Evolutionary conservation across 2,329 filamentous ascomycete species (phyloP).

Genomic region (Xylariaceae sp.): DNA sequence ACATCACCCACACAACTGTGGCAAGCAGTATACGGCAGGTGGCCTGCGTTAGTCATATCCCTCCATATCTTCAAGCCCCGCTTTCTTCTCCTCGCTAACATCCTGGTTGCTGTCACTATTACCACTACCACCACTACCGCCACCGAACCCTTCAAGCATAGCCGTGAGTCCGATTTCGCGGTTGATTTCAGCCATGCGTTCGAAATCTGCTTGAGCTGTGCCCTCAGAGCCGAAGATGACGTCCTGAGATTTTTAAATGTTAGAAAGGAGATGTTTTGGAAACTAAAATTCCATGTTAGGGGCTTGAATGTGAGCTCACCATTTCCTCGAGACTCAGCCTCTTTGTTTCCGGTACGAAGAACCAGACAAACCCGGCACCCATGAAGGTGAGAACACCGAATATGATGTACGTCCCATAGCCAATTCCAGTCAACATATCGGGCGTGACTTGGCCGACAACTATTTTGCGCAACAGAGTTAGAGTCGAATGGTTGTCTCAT

Average conservation of each 20-base stretch:
- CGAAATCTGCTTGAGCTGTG: slow-evolving; percentile 61
- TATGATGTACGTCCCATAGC: slow-evolving; percentile 68
- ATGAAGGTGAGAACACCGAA: slow-evolving; percentile 63
- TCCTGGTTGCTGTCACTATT: slow-evolving; percentile 21
- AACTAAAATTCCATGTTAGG: background rate
- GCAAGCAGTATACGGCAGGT: too few species aligned
- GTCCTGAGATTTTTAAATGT: slow-evolving; percentile 41
- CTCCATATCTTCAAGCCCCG: slow-evolving; percentile 7
- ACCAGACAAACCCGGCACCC: slow-evolving; percentile 59
- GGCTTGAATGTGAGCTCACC: slow-evolving; percentile 32
- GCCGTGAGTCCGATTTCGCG: slow-evolving; percentile 59
- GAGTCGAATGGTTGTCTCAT: background rate
- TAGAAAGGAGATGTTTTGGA: background rate
- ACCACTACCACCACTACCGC: too few species aligned
- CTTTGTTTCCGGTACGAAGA: slow-evolving; percentile 63
- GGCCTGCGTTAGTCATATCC: too few species aligned
- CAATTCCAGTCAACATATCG: slow-evolving; percentile 60
- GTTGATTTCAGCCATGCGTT: slow-evolving; percentile 71
- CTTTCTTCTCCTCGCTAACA: slow-evolving; percentile 21
- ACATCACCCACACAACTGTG: too few species aligned
- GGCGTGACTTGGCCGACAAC: slow-evolving; percentile 67
- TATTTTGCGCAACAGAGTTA: slow-evolving; percentile 31
- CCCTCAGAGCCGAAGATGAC: slow-evolving; percentile 64
- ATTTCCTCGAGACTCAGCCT: slow-evolving; percentile 62
- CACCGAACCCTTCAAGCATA: slow-evolving; percentile 31